A percentile compares a stretch with the other conserved stretches of the same genome.
These are phyloP conservation scores for Panus rudis DNA, from an alignment of 768 basidiomycete species.

Conservation along the genomic window DNA sequence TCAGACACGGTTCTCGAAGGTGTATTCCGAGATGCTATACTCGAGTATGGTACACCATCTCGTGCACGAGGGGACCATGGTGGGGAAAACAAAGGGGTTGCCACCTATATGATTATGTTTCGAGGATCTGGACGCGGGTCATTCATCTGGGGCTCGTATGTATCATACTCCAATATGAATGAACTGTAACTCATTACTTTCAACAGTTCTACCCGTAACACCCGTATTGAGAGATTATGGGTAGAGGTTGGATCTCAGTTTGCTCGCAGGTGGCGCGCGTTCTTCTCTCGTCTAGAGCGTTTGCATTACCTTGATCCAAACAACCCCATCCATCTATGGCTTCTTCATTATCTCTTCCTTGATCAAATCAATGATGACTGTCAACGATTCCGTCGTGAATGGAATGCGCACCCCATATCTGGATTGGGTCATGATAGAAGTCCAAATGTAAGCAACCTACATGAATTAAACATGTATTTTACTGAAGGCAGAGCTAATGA, in stretches of 20 bases:
- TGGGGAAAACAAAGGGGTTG: constrained; percentile 18
- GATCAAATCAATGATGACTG: constrained; percentile 12
- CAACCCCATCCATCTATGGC: constrained; percentile 18
- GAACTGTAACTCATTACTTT: not conserved
- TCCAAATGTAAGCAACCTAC: constrained; percentile 10
- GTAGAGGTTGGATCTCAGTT: constrained; percentile 15
- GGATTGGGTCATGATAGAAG: constrained; percentile 17
- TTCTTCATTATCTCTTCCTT: constrained; percentile 23
- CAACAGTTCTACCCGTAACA: constrained; percentile 16
- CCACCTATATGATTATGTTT: constrained; percentile 15
- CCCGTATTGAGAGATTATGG: constrained; percentile 21
- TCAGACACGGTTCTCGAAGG: constrained; percentile 29
- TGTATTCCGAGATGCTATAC: constrained; percentile 24
- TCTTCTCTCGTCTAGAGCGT: constrained; percentile 16
- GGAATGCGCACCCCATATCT: constrained; percentile 35
- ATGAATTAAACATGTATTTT: not conserved
- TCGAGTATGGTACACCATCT: constrained; percentile 23
- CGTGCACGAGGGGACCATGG: constrained; percentile 22
- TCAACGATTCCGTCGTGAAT: constrained; percentile 21
- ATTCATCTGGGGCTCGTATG: constrained; percentile 20
- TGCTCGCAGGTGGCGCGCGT: constrained; percentile 16
- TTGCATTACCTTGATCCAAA: constrained; percentile 16
- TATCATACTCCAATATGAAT: not conserved
- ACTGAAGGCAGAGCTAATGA: not conserved
- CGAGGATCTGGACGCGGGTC: constrained; percentile 15